Conservation (phyloP, 345 rosid species). For the Euphorbia lathyris region DNA sequence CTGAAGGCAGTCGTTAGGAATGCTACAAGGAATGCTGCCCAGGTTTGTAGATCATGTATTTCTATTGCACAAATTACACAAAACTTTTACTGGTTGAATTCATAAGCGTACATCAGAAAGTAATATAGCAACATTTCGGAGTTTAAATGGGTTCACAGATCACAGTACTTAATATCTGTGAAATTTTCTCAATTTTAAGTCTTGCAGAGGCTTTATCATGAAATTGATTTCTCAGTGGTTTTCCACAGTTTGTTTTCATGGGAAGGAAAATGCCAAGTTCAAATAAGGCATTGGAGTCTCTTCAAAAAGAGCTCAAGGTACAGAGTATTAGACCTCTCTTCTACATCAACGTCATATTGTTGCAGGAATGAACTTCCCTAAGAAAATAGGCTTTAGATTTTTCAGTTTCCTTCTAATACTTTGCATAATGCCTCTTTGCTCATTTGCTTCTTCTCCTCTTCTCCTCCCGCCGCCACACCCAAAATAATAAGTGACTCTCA, state of each 20-base stretch:
- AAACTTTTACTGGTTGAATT: slow-evolving; percentile 5
- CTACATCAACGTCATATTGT: neutral
- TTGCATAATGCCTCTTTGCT: neutral
- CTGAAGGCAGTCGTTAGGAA: slow-evolving; percentile 40
- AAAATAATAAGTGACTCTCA: neutral
- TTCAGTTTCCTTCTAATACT: neutral
- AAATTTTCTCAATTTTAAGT: neutral
- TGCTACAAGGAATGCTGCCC: slow-evolving; percentile 32
- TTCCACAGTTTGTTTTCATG: slow-evolving; percentile 56
- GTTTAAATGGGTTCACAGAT: slow-evolving; percentile 1
- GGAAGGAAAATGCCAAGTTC: slow-evolving; percentile 31
- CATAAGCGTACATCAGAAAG: slow-evolving; percentile 10
- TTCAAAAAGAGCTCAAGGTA: slow-evolving; percentile 50
- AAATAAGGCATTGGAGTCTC: slow-evolving; percentile 32
- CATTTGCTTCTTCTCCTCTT: neutral
- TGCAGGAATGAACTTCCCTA: neutral
- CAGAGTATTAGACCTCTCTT: slow-evolving; percentile 3
- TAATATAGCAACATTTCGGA: neutral
- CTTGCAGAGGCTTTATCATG: slow-evolving; percentile 5
- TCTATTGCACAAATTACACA: neutral
- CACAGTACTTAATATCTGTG: slow-evolving; percentile 17
- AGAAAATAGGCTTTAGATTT: neutral
- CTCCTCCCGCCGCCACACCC: neutral
- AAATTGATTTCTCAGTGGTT: slow-evolving; percentile 14
- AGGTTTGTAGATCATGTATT: slow-evolving; percentile 38